Conservation (phyloP, 2,329 filamentous ascomycete genomes). For the Sclerotiophoma versabilis region DNA sequence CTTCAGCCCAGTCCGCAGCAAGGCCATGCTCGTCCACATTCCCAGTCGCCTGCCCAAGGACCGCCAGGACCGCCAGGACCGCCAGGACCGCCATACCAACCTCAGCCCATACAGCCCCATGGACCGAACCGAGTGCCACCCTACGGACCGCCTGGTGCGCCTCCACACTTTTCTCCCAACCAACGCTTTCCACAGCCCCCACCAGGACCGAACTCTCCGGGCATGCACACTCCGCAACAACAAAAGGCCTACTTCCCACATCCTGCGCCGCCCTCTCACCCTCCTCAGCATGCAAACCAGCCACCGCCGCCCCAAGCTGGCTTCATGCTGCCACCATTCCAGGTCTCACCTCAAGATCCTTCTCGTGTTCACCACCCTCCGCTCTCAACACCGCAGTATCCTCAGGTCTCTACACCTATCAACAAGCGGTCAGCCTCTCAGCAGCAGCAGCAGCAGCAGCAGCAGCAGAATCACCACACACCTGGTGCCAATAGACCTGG, state of each 20-base stretch:
- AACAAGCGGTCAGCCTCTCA: constrained; percentile 16
- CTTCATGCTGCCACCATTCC: constrained; percentile 58
- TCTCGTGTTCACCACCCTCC: constrained; percentile 47
- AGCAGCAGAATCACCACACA: constrained; percentile 21
- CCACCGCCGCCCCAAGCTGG: constrained; percentile 52
- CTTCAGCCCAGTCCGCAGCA: constrained; percentile 35
- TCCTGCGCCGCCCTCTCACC: constrained; percentile 40
- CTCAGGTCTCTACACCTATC: constrained; percentile 40
- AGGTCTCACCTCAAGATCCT: constrained; percentile 55
- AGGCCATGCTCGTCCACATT: constrained; percentile 21
- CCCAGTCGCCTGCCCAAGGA: constrained; percentile 46
- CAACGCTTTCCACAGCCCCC: constrained; percentile 38
- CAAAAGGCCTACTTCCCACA: constrained; percentile 44
- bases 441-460: constrained; percentile 1
- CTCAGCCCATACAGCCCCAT: constrained; percentile 35
- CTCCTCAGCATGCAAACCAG: constrained; percentile 44
- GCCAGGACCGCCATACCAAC: constrained; percentile 43
- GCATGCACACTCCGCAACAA: constrained; percentile 39
- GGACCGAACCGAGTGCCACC: constrained; percentile 33
- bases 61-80: constrained; percentile 48
- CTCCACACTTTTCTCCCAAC: constrained; percentile 41
- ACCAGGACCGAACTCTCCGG: constrained; percentile 43
- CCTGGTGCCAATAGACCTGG: constrained; percentile 24
- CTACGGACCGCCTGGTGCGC: constrained; percentile 38
- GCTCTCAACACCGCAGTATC: constrained; percentile 31